phyloP scores from a whole-genome alignment of 805 yeast species.

The Phaffomyces thermotolerans region DNA sequence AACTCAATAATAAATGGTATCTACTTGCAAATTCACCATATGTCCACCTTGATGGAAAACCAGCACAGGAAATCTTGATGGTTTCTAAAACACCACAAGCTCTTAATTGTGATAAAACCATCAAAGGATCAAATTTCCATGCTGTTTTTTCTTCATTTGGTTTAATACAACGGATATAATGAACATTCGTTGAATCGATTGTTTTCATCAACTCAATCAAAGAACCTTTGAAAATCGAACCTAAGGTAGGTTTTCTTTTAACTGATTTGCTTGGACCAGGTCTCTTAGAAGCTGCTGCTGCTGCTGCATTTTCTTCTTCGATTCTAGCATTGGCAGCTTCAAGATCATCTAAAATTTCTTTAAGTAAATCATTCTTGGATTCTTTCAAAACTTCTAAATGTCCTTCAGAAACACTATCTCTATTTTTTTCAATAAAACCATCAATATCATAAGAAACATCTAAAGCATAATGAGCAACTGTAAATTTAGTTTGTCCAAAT shows the following conservation, averaged over 20 bases:
- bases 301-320: constrained; percentile 24
- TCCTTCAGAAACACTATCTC: constrained; percentile 97
- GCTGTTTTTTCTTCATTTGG: constrained; percentile 93
- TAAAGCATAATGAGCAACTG: constrained; percentile 89
- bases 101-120: constrained; percentile 91
- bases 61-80: constrained; percentile 93
- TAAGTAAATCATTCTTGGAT: constrained; percentile 59
- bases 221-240: constrained; percentile 88
- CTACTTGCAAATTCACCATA: constrained; percentile 88
- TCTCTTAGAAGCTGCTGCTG: constrained; percentile 24
- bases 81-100: constrained; percentile 99
- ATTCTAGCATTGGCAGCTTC: constrained; percentile 40
- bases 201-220: constrained; percentile 89
- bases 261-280: constrained; percentile 36
- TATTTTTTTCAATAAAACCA: constrained; percentile 93
- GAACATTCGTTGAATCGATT: constrained; percentile 90
- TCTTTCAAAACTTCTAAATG: constrained; percentile 77
- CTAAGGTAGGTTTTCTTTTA: constrained; percentile 83
- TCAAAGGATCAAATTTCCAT: constrained; percentile 91
- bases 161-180: constrained; percentile 93
- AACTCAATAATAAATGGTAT: constrained; percentile 74
- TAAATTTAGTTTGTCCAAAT: constrained; percentile 85
- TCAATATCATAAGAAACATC: constrained; percentile 89
- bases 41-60: constrained; percentile 95
- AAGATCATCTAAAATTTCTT: constrained; percentile 55